Evolutionary conservation across 805 yeast genomes (phyloP), one percentile per base, ranked within the genome.

Genomic region (Kurtzmaniella cleridarum): DNA sequence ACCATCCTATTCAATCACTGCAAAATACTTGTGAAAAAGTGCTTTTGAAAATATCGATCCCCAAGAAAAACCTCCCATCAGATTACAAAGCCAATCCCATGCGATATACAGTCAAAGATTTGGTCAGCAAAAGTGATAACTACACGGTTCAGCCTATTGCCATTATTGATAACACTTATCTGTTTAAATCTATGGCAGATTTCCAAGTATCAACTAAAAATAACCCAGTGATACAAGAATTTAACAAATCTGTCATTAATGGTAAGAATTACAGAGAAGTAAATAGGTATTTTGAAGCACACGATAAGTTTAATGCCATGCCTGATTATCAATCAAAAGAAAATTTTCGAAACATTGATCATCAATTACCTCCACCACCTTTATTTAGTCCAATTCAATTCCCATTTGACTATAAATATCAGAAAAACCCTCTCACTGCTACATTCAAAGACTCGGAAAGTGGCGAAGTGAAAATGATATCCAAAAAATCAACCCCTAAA

Each of bases 151-250:
- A 69, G 33, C 91, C 95, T 0, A 71, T 76, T 3, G 89, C 82
- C 0, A 73, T 87, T 14, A 68, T 88, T 14, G 78, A 79, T 49
- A 73, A 78, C 41, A 82, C 81, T 13, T 81, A 79, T 52, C 74
- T 84, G 45, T 91, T 91, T 57, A 75, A 96, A 48, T 87, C 85
- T 46, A 76, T 89, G 72, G 81, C 91, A 0, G 98, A 90, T 60
- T 91, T 88, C 57, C 98, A 93, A 57, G 74, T 76, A 46, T 65
- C 76, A 26, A 75, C 88, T 10, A 73, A 72, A 36, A 72, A 76
- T 48, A 81, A 83, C 11, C 55, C 46, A 2, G 41, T 53, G 18
- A 57, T 48, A 40, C 58, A 64, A 42, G 59, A 55, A 11, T 62
- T 60, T 47, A 56, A 57, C 33, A 37, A 44, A 4, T 41, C 51